These are phyloP conservation scores for Amphirosellinia nigrospora DNA, from an alignment of 495 filamentous ascomycete species.

Conservation along the genomic window DNA sequence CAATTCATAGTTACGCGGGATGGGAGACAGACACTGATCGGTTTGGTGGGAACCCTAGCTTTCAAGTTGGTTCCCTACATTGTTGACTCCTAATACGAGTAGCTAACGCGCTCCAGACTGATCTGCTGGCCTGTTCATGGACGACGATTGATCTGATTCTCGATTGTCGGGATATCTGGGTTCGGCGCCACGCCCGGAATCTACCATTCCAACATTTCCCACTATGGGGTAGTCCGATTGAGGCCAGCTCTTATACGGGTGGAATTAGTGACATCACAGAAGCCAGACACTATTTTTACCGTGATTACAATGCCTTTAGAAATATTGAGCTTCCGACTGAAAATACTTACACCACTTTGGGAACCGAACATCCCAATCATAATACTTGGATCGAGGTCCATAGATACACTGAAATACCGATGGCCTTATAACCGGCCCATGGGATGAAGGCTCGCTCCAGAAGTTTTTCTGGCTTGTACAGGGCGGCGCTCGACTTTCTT, in stretches of 20 bases:
- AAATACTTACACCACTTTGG: background rate
- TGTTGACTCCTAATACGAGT: background rate
- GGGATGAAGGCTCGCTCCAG: constrained; percentile 33
- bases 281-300: constrained; percentile 24
- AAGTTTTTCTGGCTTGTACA: constrained; percentile 48
- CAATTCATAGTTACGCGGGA: constrained; percentile 7
- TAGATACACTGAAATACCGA: constrained; percentile 40
- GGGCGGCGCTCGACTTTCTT: constrained; percentile 33
- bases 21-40: constrained; percentile 16
- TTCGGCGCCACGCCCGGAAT: constrained; percentile 22
- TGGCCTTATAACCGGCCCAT: constrained; percentile 38
- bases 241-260: background rate
- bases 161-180: constrained; percentile 30
- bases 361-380: background rate
- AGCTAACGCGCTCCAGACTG: constrained; percentile 36
- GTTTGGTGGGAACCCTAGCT: constrained; percentile 37
- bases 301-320: constrained; percentile 31
- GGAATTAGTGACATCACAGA: constrained; percentile 15
- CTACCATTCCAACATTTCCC: background rate
- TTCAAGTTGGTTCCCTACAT: constrained; percentile 40
- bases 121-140: constrained; percentile 42
- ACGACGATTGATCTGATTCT: constrained; percentile 37
- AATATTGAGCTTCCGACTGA: constrained; percentile 15
- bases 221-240: constrained; percentile 28
- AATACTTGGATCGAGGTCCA: constrained; percentile 40